Evolutionary conservation across 73 alveolate species (phyloP).

Genomic region (Tetrahymena elliotti): DNA sequence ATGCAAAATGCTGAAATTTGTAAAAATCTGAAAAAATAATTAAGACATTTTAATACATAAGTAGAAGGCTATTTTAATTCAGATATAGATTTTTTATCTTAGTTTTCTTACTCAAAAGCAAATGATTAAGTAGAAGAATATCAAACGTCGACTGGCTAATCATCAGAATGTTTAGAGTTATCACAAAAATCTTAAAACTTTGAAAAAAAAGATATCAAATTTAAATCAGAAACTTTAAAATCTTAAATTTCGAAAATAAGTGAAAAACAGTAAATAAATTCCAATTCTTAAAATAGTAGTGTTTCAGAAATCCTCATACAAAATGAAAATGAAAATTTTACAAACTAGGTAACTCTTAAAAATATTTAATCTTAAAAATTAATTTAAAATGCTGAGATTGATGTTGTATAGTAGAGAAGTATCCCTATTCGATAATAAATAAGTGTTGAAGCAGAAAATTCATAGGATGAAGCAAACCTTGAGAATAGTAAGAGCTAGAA

Average conservation of each 20-base stretch:
- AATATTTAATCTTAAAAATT: background rate
- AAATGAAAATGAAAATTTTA: background rate
- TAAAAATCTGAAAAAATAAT: no score
- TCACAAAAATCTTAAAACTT: background rate
- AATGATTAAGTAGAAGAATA: background rate
- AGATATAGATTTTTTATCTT: background rate
- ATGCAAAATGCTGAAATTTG: background rate
- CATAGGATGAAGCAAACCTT: background rate
- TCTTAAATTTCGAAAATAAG: background rate
- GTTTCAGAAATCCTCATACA: background rate
- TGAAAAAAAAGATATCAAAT: no score
- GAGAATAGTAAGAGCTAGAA: background rate
- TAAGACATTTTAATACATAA: background rate
- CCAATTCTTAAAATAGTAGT: background rate
- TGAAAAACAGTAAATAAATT: background rate
- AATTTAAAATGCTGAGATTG: background rate
- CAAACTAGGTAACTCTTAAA: background rate
- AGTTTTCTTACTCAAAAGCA: background rate
- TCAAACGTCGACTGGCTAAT: background rate
- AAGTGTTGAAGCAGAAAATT: background rate
- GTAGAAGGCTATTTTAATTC: background rate
- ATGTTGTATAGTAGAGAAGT: background rate
- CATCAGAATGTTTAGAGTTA: background rate
- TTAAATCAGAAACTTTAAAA: no score
- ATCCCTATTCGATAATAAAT: background rate